phyloP scores from a whole-genome alignment of 768 basidiomycete species.

The Dacryopinax spathularia region DNA sequence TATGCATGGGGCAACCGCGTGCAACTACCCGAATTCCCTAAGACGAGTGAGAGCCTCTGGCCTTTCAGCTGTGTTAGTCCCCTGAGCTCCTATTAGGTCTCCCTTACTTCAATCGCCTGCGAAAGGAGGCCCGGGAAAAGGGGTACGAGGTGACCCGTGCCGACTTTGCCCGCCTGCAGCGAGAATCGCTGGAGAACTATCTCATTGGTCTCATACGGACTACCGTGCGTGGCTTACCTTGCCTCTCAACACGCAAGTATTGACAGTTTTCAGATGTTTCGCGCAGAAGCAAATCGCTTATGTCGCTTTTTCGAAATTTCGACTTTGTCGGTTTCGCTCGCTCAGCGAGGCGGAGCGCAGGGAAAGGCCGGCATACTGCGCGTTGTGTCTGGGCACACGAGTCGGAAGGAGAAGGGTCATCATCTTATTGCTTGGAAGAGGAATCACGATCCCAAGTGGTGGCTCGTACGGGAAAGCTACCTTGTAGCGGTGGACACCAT shows the following conservation, averaged over 20 bases:
- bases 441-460: slow-evolving; percentile 68
- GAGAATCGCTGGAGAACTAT: slow-evolving; percentile 76
- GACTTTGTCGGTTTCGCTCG: slow-evolving; percentile 66
- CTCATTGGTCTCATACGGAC: slow-evolving; percentile 75
- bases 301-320: slow-evolving; percentile 86
- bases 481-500: slow-evolving; percentile 75
- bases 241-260: background rate
- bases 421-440: slow-evolving; percentile 34
- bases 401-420: slow-evolving; percentile 31
- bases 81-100: slow-evolving; percentile 35
- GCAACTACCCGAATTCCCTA: slow-evolving; percentile 83
- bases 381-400: slow-evolving; percentile 22
- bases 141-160: slow-evolving; percentile 41
- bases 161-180: slow-evolving; percentile 69
- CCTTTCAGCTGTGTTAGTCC: background rate
- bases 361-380: slow-evolving; percentile 77
- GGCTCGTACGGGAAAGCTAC: slow-evolving; percentile 82
- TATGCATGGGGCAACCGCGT: slow-evolving; percentile 53
- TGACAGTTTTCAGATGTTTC: slow-evolving; percentile 62
- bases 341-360: slow-evolving; percentile 68
- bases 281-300: slow-evolving; percentile 78
- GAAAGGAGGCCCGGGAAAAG: slow-evolving; percentile 41
- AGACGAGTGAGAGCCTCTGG: slow-evolving; percentile 29
- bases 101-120: slow-evolving; percentile 82
- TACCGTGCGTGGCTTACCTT: slow-evolving; percentile 37